Evolutionary conservation across 2,329 filamentous ascomycete genomes (phyloP).

Genomic region (Penicillium sp.): DNA sequence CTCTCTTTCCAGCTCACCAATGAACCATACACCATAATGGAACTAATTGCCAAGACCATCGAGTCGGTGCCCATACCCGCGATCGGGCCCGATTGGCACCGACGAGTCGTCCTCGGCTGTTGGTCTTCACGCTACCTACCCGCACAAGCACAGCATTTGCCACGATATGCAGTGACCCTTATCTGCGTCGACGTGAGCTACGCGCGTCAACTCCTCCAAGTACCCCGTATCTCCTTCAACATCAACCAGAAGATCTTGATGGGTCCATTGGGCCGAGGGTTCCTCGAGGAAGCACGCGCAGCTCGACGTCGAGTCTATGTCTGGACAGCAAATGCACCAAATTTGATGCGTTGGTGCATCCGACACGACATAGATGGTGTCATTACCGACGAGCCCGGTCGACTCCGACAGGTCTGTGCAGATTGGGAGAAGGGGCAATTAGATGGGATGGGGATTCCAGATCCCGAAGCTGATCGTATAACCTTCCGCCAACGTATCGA

Average conservation of each 20-base stretch:
- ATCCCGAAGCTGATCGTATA: constrained; percentile 12
- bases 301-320: constrained; percentile 63
- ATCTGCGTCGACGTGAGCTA: constrained; percentile 53
- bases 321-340: constrained; percentile 84
- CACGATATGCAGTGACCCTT: constrained; percentile 38
- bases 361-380: constrained; percentile 69
- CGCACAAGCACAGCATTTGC: constrained; percentile 56
- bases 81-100: constrained; percentile 57
- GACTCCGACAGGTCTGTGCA: constrained; percentile 14
- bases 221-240: constrained; percentile 72
- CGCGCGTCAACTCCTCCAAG: constrained; percentile 65
- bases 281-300: constrained; percentile 61
- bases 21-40: constrained; percentile 65
- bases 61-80: constrained; percentile 49
- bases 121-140: constrained; percentile 76
- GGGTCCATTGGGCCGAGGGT: constrained; percentile 63
- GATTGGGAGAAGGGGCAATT: constrained; percentile 18
- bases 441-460: not conserved
- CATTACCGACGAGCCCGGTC: constrained; percentile 73
- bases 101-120: constrained; percentile 74
- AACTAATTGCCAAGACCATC: constrained; percentile 65
- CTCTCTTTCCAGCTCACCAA: constrained; percentile 32
- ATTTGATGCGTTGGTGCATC: constrained; percentile 80
- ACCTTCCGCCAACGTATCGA: constrained; percentile 12
- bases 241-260: constrained; percentile 68